Conservation (phyloP, 73 alveolate species). For the Tetrahymena thermophila region DNA sequence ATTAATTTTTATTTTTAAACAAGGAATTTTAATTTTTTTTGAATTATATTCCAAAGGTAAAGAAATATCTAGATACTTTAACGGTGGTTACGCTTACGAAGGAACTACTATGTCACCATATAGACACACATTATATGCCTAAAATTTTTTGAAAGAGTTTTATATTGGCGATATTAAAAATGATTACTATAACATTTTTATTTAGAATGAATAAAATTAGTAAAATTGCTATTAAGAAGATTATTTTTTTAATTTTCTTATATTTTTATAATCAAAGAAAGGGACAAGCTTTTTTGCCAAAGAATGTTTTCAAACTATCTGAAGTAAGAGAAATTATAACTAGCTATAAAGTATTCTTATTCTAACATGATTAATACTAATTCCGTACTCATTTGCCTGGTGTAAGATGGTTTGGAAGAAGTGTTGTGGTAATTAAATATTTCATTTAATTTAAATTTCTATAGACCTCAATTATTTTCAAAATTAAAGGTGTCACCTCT, state of each 20-base stretch:
- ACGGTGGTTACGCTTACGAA: slow-evolving; percentile 18
- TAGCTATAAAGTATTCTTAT: background rate
- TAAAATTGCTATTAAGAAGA: too few relatives aligned
- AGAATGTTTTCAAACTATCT: slow-evolving; percentile 3
- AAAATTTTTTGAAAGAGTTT: slow-evolving; percentile 8
- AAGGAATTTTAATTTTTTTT: background rate
- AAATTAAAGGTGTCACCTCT: slow-evolving; percentile 1
- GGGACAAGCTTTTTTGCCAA: background rate
- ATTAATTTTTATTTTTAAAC: background rate
- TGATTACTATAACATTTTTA: slow-evolving; percentile 16
- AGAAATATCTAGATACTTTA: slow-evolving; percentile 34
- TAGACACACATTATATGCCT: slow-evolving; percentile 23
- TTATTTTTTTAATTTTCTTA: too few relatives aligned
- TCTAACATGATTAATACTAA: background rate
- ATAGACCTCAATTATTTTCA: background rate
- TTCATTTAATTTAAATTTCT: background rate
- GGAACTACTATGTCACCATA: background rate
- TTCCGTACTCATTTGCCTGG: slow-evolving; percentile 2
- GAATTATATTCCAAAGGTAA: slow-evolving; percentile 1
- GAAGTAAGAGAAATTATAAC: background rate
- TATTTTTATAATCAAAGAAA: background rate
- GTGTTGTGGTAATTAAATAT: background rate
- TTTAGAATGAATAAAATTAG: background rate
- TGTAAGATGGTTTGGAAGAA: slow-evolving; percentile 42
- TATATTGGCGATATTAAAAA: slow-evolving; percentile 39